Percentiles rank a stretch among this genome's conserved stretches.
Evolutionary conservation across 768 basidiomycete species (phyloP).

Genomic region (Trametes punicea): DNA sequence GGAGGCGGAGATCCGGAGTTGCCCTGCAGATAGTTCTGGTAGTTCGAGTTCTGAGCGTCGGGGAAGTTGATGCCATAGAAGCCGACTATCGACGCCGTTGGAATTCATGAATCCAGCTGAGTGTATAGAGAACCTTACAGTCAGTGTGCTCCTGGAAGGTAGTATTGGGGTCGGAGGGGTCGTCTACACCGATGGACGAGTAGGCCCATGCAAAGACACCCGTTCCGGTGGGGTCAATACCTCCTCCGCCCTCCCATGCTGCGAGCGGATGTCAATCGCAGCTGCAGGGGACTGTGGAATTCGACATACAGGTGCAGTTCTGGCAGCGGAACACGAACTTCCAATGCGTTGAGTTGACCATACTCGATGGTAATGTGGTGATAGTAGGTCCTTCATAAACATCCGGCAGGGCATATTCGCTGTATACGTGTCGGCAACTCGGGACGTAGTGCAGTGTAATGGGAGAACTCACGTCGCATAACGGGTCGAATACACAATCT

Average conservation of each 20-base stretch:
- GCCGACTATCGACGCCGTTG: constrained; percentile 40
- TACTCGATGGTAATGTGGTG: constrained; percentile 47
- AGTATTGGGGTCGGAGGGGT: constrained; percentile 48
- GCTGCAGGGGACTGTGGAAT: not conserved
- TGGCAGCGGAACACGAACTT: constrained; percentile 68
- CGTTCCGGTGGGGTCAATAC: constrained; percentile 33
- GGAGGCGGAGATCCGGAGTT: constrained; percentile 34
- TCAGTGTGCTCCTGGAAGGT: constrained; percentile 57
- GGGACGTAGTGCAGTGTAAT: not conserved
- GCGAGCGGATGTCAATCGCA: constrained; percentile 4
- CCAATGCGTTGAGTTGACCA: constrained; percentile 60
- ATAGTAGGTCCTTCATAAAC: constrained; percentile 48
- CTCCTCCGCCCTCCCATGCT: constrained; percentile 39
- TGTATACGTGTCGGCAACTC: constrained; percentile 22
- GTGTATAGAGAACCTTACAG: no score
- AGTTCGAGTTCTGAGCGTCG: constrained; percentile 43
- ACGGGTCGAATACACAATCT: constrained; percentile 51
- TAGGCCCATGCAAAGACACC: constrained; percentile 53
- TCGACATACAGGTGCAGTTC: constrained; percentile 53
- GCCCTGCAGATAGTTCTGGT: constrained; percentile 49
- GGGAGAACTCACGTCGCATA: constrained; percentile 45
- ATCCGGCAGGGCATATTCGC: constrained; percentile 52
- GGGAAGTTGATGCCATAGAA: constrained; percentile 55
- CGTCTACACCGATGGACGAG: constrained; percentile 42
- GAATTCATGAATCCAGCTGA: no score